Base-by-base conservation (phyloP, 257 asterid species). In the Solanum pennellii region DNA sequence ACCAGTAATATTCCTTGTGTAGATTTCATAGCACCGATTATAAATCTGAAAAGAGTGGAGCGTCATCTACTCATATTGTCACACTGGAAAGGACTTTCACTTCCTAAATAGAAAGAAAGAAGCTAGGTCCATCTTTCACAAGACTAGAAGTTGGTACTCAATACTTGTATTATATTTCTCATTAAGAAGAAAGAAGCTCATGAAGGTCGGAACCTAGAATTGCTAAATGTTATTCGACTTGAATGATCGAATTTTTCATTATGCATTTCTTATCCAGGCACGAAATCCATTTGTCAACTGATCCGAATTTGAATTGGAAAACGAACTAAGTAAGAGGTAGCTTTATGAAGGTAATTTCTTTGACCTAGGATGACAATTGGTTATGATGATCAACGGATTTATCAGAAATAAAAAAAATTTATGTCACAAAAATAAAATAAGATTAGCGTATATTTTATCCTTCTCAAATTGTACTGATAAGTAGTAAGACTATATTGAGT, bases 381-480 rank as follows among this genome's bases (percentile, higher is more conserved):
- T 56, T 52, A 52, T 56, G 1, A 56, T 56, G 65, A 18, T 56
- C 5, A 3, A 56, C 65, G 3, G 2, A 56, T 18, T 4, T 56
- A 56, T 56, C 5, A 56, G 5, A 56, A 18, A 18, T 0, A 49
- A 47, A 45, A 44, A 44, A 44, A 12, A 4, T 45, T 45, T 3
- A 7, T 0, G 1, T 9, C n/a, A 56, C 65, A 18, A 7, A 56
- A 0, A 56, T 56, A 56, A 56, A 56, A 56, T 20, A 56, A 56
- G 0, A 56, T 18, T 56, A 56, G 2, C 0, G 0, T 18, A 56
- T 56, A 56, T 56, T 56, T 56, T 56, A 20, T 18, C 5, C 25
- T 56, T 56, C 1, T 0, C 0, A 56, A 56, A 56, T 56, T 0
- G 7, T 10, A 56, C n/a, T 56, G 20, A 0, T 56, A 7, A 52